Evolutionary conservation across 441 rosid species (phyloP).

Genomic region (Euphorbia corollata): DNA sequence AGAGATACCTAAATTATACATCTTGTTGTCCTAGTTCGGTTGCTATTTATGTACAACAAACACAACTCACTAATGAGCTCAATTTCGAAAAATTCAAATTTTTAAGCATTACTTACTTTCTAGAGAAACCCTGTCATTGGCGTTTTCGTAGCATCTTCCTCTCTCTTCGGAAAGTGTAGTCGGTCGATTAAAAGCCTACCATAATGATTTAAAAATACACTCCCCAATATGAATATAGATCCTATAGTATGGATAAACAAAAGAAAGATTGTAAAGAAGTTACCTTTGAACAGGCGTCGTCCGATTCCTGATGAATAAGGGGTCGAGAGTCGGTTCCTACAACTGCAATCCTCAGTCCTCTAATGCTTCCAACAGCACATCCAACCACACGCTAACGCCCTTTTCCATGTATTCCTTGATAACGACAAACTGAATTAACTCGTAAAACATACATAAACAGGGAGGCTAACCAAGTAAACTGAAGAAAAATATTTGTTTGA

Average conservation of each 20-base stretch:
- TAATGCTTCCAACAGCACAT: conserved; percentile 85
- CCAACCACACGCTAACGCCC: conserved; percentile 84
- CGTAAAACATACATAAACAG: not conserved
- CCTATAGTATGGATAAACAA: too few species aligned
- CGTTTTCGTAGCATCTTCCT: conserved; percentile 52
- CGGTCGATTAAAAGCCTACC: conserved; percentile 58
- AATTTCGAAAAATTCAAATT: too few species aligned
- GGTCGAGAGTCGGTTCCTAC: conserved; percentile 91
- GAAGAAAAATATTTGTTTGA: not conserved
- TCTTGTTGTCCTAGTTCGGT: conserved; percentile 48
- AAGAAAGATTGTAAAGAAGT: not conserved
- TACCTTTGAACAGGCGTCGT: conserved; percentile 66
- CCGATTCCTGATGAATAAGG: conserved; percentile 59
- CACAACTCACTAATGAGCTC: too few species aligned
- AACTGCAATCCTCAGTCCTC: conserved; percentile 74
- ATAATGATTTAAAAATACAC: not conserved
- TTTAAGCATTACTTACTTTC: conserved; percentile 40
- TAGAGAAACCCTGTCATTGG: conserved; percentile 58
- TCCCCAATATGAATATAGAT: not conserved
- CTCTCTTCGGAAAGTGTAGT: conserved; percentile 60
- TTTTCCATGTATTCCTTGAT: conserved; percentile 64
- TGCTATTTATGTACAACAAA: conserved; percentile 51
- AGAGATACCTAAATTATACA: conserved; percentile 54
- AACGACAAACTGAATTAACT: conserved; percentile 14
- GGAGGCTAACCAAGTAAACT: conserved; percentile 2